Evolutionary conservation across 2,329 filamentous ascomycete genomes (phyloP), one percentile per base, ranked within the genome.

Genomic region (Penicillium verrucosum): DNA sequence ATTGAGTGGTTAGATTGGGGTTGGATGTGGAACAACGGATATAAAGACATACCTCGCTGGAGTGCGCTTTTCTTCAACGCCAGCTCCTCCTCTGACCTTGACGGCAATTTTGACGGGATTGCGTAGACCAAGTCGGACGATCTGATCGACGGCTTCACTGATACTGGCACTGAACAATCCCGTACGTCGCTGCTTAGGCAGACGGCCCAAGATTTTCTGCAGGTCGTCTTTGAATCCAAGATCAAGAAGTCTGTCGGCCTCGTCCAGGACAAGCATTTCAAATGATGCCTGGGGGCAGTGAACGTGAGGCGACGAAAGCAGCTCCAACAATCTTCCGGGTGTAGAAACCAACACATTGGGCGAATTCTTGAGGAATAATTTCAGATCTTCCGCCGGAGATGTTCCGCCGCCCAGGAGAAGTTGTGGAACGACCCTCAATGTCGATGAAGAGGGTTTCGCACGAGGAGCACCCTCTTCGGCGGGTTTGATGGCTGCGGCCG

Each of bases 91-190:
- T 75, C 92, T 94, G 51, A 99, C 94, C 67, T 93, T 94, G 50
- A 97, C 94, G 11, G 90, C 88, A 59, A 99, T 91, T 69, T 95
- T 95, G 67, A 97, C 92, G 0, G 94, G 94, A 73, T 99, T 97
- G 37, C 94, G 84, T 62, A 97, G 78, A 21, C 94, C 94, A 8
- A 97, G 91, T 36, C 92, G 85, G 51, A 99, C 92, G 53, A 99
- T 89, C 70, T 97, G 90, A 60, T 92, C 88, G 0, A 99, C 90
- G 1, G 94, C 94, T 70, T 97, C 94, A 66, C 89, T 94, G n/a
- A 99, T 89, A 67, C 89, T 95, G 12, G 94, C 94, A 68, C 91
- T 96, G 76, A 97, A 99, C 0, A 99, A 78, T 0, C 94, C 94
- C 0, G 94, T 99, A 47, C 94, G 84, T 50, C 94, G 82, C 72